Base-by-base conservation (phyloP, 495 filamentous ascomycete genomes). In the Penicillium mononematosum region DNA sequence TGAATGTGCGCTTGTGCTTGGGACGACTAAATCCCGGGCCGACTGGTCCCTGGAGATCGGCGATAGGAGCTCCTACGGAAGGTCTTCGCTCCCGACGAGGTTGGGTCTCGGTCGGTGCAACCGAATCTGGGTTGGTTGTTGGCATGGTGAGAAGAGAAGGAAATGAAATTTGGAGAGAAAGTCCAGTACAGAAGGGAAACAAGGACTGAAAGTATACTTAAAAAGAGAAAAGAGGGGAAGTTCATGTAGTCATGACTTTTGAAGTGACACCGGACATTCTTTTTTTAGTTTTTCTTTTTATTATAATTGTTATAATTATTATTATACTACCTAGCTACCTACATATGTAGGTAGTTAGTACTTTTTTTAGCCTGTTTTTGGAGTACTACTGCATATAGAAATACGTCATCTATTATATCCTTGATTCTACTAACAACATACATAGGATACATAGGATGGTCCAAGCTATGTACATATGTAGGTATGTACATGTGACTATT, bases 1-100 rank as follows among this genome's bases (percentile, higher is more conserved):
- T 98, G 60, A 87, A 87, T 16, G 92, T 97, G 49, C 94, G 84
- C 79, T 89, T 96, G 77, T 98, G 94, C 76, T 98, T 98, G 19
- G 94, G 94, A 53, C 93, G 81, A 58, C 75, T 80, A 63, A 82
- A 78, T 14, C 83, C 85, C 4, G 89, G 89, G 3, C 87, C 87
- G 52, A 97, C 80, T 3, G 88, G 87, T 44, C 90, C 92, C 70
- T 88, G 80, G 34, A 97, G 84, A 62, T 92, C 89, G 41, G 86
- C 82, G 62, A 96, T 85, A 32, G 91, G 92, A 51, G 89, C 88
- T 47, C 89, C 85, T 34, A 86, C 86, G 31, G 89, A 94, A 31
- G 88, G 89, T 55, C 81, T 87, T 56, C 92, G 83, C 72, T 88
- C 84, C 45, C 83, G 81, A 41, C 70, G 66, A 36, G 25, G 50